Evolutionary conservation across 108 stramenopile genomes (phyloP).

Genomic region (Schizochytrium sp.): DNA sequence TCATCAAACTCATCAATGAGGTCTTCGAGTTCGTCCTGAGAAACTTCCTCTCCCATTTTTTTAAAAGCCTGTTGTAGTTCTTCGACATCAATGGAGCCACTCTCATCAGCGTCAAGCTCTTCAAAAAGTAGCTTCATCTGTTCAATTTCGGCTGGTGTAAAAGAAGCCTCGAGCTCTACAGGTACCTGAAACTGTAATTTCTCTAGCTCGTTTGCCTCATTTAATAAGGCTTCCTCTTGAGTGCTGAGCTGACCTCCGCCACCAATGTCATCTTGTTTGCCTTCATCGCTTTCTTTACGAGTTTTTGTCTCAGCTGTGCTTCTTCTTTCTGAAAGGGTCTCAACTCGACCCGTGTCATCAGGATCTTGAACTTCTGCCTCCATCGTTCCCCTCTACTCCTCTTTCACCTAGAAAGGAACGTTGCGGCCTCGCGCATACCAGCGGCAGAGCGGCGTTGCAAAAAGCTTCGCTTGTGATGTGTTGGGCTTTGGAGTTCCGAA

Average conservation of each 20-base stretch:
- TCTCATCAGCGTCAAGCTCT: slow-evolving; percentile 71
- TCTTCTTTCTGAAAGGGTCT: no score
- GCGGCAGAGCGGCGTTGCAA: no score
- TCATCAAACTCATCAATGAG: slow-evolving; percentile 18
- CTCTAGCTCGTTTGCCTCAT: slow-evolving; percentile 5
- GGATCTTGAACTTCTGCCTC: no score
- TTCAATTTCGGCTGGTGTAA: neutral
- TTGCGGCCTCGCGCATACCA: no score
- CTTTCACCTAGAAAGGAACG: no score
- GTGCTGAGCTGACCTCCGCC: slow-evolving; percentile 13
- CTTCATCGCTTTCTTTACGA: neutral
- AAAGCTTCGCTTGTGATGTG: no score
- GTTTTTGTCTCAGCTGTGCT: no score
- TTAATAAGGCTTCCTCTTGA: neutral
- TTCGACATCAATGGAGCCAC: slow-evolving; percentile 70
- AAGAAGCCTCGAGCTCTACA: slow-evolving; percentile 3
- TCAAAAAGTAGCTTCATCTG: slow-evolving; percentile 61
- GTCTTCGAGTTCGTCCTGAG: slow-evolving; percentile 68
- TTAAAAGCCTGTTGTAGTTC: slow-evolving; percentile 67
- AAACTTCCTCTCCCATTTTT: slow-evolving; percentile 70
- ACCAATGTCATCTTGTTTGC: neutral
- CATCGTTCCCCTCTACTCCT: no score
- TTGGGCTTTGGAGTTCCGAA: no score
- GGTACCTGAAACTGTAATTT: neutral
- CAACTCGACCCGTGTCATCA: no score